These are phyloP conservation scores for Schwanniomyces occidentalis DNA, from an alignment of 805 yeast species.

Conservation along the genomic window DNA sequence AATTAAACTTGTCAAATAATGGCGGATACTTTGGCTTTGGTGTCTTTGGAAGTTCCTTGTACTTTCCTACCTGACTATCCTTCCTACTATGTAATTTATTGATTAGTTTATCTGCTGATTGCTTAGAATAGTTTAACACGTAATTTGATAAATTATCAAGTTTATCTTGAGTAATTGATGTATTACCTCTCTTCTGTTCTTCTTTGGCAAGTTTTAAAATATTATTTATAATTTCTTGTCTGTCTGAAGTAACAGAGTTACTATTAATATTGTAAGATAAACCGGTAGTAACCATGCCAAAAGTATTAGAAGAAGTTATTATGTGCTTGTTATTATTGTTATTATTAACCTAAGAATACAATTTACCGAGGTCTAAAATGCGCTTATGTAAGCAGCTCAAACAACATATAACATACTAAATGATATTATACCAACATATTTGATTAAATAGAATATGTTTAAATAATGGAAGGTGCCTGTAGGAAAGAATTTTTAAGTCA, in stretches of 20 bases:
- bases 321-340: too few species aligned
- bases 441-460: too few species aligned
- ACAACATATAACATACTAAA: too few species aligned
- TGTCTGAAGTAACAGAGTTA: slow-evolving; percentile 1
- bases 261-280: background rate
- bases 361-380: too few species aligned
- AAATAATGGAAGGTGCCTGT: too few species aligned
- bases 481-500: too few species aligned
- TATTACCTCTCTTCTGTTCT: slow-evolving; percentile 40
- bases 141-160: slow-evolving; percentile 29
- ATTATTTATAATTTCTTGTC: slow-evolving; percentile 27
- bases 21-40: slow-evolving; percentile 36
- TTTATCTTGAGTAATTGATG: slow-evolving; percentile 37
- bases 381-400: too few species aligned
- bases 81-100: background rate
- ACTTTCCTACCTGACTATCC: background rate
- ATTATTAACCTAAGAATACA: too few species aligned
- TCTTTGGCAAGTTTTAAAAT: slow-evolving; percentile 32
- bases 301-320: too few species aligned
- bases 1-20: slow-evolving; percentile 30
- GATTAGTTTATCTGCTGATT: slow-evolving; percentile 5
- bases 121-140: slow-evolving; percentile 18
- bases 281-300: slow-evolving; percentile 7
- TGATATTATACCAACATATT: too few species aligned
- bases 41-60: slow-evolving; percentile 10